Evolutionary conservation across 306 rosid genomes (phyloP), one percentile per base, ranked within the genome.

Genomic region (Vachellia pachyceras): DNA sequence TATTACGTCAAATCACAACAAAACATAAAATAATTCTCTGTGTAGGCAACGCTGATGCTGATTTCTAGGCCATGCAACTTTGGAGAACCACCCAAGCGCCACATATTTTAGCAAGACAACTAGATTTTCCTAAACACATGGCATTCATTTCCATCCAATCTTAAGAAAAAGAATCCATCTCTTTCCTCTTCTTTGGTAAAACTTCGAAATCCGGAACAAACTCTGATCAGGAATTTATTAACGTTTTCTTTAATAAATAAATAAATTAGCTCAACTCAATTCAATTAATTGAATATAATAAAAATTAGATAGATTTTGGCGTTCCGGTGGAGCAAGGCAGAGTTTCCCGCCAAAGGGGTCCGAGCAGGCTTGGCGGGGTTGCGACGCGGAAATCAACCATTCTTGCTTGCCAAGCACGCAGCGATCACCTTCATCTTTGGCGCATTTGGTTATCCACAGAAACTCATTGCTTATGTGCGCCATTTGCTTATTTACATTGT

Each of bases 381-480:
- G 20, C 6, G 37, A 25, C 76, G 5, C 41, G 36, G 25, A 7
- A 20, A 72, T 73, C 39, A 11, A 2, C 37, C 39, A 11, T 69
- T 44, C 46, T 37, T 80, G 7, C 85, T 63, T 84, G 49, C 20
- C 70, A 64, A 70, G 57, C 82, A 86, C 73, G 74, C 46, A 77
- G 77, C 52, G 74, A 44, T 66, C 73, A 44, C 54, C 44, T 58
- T 18, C 33, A 8, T 80, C 44, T 41, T 54, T 44, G 12, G 36
- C 71, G 47, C 9, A 45, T 64, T 77, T 55, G 4, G 45, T 63
- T 57, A 54, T 76, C 17, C 79, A 18, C 12, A 45, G 60, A 9
- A 63, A 70, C 83, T 76, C 77, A 5, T 44, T 12, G 5, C 25
- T 22, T 44, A 3, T 4, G 3, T 22, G 6, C 55, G 37, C 29